These are phyloP conservation scores for Galeopsis tetrahit DNA, from an alignment of 257 asterid species.

Conservation along the genomic window DNA sequence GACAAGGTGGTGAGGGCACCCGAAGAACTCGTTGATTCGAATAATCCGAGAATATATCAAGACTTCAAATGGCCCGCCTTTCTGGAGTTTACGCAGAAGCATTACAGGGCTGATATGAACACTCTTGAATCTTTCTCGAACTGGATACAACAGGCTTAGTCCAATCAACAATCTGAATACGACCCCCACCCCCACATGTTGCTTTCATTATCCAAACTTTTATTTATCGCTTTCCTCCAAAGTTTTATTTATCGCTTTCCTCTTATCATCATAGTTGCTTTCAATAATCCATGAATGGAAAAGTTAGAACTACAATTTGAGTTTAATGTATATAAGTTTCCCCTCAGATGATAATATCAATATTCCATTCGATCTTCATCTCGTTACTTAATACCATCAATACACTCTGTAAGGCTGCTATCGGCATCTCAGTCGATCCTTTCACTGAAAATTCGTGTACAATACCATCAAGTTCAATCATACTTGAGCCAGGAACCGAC, in stretches of 20 bases:
- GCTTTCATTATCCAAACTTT: constrained; percentile 10
- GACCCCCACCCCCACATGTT: neutral
- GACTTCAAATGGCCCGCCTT: constrained; percentile 77
- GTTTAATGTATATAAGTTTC: neutral
- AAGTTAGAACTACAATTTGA: neutral
- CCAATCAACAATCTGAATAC: neutral
- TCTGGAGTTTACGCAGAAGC: constrained; percentile 84
- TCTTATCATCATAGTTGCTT: neutral
- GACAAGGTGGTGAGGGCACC: constrained; percentile 90
- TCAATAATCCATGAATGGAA: neutral
- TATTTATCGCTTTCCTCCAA: neutral
- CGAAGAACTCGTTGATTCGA: constrained; percentile 66
- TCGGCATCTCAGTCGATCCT: constrained; percentile 55
- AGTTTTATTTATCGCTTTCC: neutral
- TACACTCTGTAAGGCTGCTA: constrained; percentile 42
- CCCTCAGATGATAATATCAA: constrained; percentile 19
- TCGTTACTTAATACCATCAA: constrained; percentile 46
- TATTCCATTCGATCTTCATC: constrained; percentile 47
- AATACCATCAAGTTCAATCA: constrained; percentile 67
- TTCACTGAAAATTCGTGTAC: constrained; percentile 64
- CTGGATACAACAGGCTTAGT: constrained; percentile 55
- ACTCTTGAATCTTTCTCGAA: constrained; percentile 66
- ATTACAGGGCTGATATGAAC: constrained; percentile 82
- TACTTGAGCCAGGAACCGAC: constrained; percentile 69
- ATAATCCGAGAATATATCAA: constrained; percentile 74